Percentiles rank a stretch among this genome's conserved stretches.
Conservation (phyloP, 2,329 filamentous ascomycete species). For the Phyllosticta citriasiana region DNA sequence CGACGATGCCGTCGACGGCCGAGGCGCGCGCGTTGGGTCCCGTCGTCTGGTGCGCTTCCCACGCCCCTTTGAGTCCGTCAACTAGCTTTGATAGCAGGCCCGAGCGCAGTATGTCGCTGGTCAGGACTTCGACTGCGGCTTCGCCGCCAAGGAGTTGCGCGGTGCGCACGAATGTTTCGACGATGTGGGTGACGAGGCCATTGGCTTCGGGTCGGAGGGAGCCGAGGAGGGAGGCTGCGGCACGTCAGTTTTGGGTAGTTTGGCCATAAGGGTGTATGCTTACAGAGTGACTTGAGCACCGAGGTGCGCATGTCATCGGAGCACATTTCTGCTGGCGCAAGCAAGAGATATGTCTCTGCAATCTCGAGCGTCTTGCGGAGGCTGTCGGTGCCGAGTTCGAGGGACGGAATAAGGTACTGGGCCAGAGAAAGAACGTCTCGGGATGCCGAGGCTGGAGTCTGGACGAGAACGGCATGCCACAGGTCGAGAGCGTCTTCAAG, state of each 20-base stretch:
- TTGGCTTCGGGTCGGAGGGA: conserved; percentile 39
- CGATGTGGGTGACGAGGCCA: conserved; percentile 35
- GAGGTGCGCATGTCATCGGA: conserved; percentile 30
- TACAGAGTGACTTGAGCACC: conserved; percentile 23
- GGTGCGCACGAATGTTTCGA: conserved; percentile 41
- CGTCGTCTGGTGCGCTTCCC: conserved; percentile 68
- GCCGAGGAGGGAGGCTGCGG: conserved; percentile 34
- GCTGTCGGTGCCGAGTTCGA: conserved; percentile 39
- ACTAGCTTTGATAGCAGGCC: conserved; percentile 47
- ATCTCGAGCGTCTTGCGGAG: conserved; percentile 40
- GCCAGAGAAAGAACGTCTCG: conserved; percentile 33
- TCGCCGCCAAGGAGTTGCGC: conserved; percentile 41
- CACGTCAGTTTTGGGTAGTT: not conserved
- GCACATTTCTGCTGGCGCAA: conserved; percentile 37
- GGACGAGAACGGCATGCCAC: conserved; percentile 68
- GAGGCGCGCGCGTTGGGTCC: conserved; percentile 56
- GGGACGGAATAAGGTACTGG: conserved; percentile 37
- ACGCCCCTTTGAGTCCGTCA: conserved; percentile 32
- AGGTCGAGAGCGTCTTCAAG: conserved; percentile 87
- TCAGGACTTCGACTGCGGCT: conserved; percentile 39
- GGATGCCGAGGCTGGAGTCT: conserved; percentile 38
- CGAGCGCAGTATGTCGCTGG: conserved; percentile 47
- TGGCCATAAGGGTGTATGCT: not conserved
- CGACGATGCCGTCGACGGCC: conserved; percentile 61
- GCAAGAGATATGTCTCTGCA: conserved; percentile 39